These are phyloP conservation scores for Paramarasmius palmivorus DNA, from an alignment of 1,284 basidiomycete genomes.

Conservation along the genomic window DNA sequence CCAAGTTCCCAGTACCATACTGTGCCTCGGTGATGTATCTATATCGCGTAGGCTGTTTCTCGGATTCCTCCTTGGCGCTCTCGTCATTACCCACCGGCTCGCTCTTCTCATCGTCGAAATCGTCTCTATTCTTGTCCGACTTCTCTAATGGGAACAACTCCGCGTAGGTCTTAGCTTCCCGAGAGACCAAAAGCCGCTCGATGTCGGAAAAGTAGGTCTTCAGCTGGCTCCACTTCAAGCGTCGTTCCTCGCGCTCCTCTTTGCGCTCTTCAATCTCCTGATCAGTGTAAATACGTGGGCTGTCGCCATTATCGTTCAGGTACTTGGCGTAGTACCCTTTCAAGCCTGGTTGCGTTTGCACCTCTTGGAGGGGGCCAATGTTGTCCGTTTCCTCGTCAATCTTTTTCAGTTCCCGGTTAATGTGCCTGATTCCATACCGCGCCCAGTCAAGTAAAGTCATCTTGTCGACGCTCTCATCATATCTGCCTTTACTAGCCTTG, in stretches of 20 bases:
- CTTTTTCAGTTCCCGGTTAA: slow-evolving; percentile 24
- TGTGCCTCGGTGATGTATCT: background rate
- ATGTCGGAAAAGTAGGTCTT: too few species aligned
- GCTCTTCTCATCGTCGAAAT: too few species aligned
- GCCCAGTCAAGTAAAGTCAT: slow-evolving; percentile 45
- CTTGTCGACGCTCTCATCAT: slow-evolving; percentile 20
- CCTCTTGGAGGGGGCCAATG: too few species aligned
- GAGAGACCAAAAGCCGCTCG: background rate
- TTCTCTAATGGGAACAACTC: too few species aligned
- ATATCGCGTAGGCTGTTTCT: too few species aligned
- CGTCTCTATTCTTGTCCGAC: too few species aligned
- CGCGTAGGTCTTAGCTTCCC: slow-evolving; percentile 11
- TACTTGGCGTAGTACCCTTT: background rate
- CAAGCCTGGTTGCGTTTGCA: slow-evolving; percentile 10
- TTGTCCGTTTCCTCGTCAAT: too few species aligned
- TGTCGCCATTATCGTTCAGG: background rate
- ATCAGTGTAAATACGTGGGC: background rate
- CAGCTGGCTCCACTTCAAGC: background rate
- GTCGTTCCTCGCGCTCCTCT: background rate
- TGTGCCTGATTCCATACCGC: slow-evolving; percentile 26
- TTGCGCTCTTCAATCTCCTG: background rate
- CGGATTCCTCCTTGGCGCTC: too few species aligned
- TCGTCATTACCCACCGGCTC: too few species aligned
- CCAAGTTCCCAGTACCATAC: slow-evolving; percentile 8
- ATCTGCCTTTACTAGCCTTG: slow-evolving; percentile 19